Evolutionary conservation across 306 rosid species (phyloP).

Genomic region (Inga oerstediana): DNA sequence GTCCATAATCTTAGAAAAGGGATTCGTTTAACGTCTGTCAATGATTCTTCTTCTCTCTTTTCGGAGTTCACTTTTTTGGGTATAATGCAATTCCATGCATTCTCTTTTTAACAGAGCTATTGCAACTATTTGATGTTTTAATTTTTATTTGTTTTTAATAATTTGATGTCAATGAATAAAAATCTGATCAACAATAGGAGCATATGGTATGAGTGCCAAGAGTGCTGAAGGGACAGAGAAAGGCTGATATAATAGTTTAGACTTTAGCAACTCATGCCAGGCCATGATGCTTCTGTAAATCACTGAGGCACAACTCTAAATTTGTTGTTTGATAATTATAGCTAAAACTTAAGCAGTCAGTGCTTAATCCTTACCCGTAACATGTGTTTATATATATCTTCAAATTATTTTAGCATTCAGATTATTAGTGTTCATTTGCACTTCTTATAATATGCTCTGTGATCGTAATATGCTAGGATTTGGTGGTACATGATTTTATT

Average conservation of each 20-base stretch:
- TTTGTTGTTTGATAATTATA: background rate
- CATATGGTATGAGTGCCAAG: background rate
- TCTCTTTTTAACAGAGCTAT: background rate
- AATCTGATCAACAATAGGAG: background rate
- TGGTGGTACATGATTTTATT: background rate
- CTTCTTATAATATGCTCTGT: background rate
- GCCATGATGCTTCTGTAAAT: slow-evolving; percentile 2
- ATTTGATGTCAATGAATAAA: slow-evolving; percentile 14
- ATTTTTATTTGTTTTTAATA: background rate
- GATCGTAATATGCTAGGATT: background rate
- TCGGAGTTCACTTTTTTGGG: background rate
- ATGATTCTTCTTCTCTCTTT: background rate
- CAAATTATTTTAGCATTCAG: background rate
- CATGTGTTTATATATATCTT: slow-evolving; percentile 15
- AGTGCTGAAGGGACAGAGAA: background rate
- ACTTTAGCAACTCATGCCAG: slow-evolving; percentile 13
- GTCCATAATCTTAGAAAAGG: slow-evolving; percentile 10
- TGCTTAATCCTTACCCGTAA: slow-evolving; percentile 20
- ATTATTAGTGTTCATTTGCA: background rate
- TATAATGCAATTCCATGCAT: background rate
- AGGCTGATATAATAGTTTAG: slow-evolving; percentile 16
- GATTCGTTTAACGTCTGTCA: slow-evolving; percentile 20
- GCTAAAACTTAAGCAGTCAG: slow-evolving; percentile 1
- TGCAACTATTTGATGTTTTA: slow-evolving; percentile 6
- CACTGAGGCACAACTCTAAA: slow-evolving; percentile 7